phyloP scores from a whole-genome alignment of 1,139 yeast species.

The Hemisphaericaspora xylofermentans region DNA sequence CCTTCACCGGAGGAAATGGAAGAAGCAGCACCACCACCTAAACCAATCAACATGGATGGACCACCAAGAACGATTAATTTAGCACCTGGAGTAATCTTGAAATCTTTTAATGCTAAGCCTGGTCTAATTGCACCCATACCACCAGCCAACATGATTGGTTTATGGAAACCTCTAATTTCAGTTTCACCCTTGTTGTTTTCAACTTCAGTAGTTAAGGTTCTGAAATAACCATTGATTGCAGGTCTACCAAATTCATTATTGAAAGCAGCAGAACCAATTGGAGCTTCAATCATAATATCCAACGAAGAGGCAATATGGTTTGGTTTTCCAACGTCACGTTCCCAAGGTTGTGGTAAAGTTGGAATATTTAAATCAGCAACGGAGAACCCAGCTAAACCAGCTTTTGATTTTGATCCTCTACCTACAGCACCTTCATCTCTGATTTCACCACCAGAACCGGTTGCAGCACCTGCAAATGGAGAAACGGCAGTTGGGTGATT shows the following conservation, averaged over 20 bases:
- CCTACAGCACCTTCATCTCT: slow-evolving; percentile 99
- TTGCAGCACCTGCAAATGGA: slow-evolving; percentile 99
- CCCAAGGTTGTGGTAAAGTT: slow-evolving; percentile 91
- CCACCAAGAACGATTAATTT: slow-evolving; percentile 95
- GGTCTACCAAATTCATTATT: slow-evolving; percentile 99
- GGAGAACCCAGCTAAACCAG: slow-evolving; percentile 92
- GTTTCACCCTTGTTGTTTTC: slow-evolving; percentile 57
- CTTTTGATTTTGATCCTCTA: slow-evolving; percentile 94
- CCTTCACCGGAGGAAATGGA: slow-evolving; percentile 95
- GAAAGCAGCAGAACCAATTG: slow-evolving; percentile 96
- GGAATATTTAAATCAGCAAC: slow-evolving; percentile 93
- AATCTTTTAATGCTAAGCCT: slow-evolving; percentile 83
- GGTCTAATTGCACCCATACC: slow-evolving; percentile 98
- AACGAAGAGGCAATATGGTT: slow-evolving; percentile 88
- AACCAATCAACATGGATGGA: slow-evolving; percentile 97
- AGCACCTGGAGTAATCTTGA: slow-evolving; percentile 88
- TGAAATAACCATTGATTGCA: slow-evolving; percentile 92
- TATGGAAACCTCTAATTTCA: slow-evolving; percentile 94
- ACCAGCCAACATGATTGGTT: slow-evolving; percentile 99
- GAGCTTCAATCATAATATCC: slow-evolving; percentile 97
- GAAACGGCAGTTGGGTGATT: slow-evolving; percentile 99
- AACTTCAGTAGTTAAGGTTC: slow-evolving; percentile 87
- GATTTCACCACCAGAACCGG: slow-evolving; percentile 99
- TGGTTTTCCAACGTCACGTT: slow-evolving; percentile 81
- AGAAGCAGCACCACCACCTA: slow-evolving; percentile 99